Conservation (phyloP, 179 eudicot genomes). For the Silene coronaria region DNA sequence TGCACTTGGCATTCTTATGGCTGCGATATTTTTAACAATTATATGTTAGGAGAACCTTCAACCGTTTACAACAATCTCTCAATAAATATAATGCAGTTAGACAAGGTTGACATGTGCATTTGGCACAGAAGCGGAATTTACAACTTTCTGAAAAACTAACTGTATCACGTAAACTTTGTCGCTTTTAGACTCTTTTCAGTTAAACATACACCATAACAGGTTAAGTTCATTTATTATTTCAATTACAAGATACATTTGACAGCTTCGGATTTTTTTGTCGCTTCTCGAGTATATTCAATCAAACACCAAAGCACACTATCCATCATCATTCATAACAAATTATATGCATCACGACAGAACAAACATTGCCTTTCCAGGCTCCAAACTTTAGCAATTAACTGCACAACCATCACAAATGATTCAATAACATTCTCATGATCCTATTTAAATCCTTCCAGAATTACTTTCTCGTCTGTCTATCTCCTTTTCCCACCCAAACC, state of each 20-base stretch:
- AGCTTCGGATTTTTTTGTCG: neutral
- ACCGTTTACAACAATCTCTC: neutral
- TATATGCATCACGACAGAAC: neutral
- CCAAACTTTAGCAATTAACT: neutral
- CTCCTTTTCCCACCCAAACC: neutral
- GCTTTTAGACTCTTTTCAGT: neutral
- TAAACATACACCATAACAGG: neutral
- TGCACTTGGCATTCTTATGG: neutral
- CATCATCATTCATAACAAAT: neutral
- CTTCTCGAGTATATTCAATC: neutral
- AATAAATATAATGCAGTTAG: neutral
- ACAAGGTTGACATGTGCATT: constrained; percentile 1
- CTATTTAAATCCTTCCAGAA: neutral
- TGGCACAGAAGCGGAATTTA: neutral
- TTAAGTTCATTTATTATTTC: neutral
- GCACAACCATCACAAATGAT: neutral
- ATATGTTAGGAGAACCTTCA: neutral
- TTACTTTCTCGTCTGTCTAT: neutral
- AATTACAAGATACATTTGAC: neutral
- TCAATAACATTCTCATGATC: neutral
- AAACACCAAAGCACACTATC: neutral
- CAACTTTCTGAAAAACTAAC: neutral
- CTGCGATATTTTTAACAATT: neutral
- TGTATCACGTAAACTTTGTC: neutral
- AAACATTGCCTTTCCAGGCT: neutral